phyloP scores from a whole-genome alignment of 441 rosid genomes.

The Raphanus hybrid region DNA sequence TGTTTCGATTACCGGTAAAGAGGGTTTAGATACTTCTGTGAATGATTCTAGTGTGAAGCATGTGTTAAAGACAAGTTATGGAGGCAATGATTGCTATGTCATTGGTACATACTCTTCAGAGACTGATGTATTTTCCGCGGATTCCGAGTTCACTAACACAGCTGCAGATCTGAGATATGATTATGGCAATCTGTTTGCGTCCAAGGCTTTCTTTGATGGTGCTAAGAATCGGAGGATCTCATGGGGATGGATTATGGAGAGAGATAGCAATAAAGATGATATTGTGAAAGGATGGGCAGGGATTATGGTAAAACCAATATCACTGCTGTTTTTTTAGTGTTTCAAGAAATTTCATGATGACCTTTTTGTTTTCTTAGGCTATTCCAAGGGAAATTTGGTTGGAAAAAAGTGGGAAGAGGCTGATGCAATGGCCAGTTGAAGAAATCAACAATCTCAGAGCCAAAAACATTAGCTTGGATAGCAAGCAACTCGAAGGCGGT shows the following conservation, averaged over 20 bases:
- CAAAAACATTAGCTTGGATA: conserved; percentile 16
- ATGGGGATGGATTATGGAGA: neutral
- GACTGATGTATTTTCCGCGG: neutral
- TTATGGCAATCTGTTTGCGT: neutral
- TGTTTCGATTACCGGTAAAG: conserved; percentile 19
- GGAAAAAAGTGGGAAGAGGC: conserved; percentile 38
- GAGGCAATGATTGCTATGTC: conserved; percentile 18
- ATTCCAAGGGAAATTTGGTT: conserved; percentile 37
- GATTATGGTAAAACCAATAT: neutral
- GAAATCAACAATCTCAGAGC: conserved; percentile 42
- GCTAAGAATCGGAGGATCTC: neutral
- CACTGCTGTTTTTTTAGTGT: neutral
- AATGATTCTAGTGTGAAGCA: conserved; percentile 42
- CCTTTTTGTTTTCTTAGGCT: neutral
- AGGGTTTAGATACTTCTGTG: conserved; percentile 53
- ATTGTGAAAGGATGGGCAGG: neutral
- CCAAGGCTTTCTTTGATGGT: neutral
- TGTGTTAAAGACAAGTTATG: conserved; percentile 57
- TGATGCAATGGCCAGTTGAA: conserved; percentile 47
- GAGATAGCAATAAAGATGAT: neutral
- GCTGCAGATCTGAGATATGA: neutral
- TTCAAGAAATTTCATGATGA: neutral
- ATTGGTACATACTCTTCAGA: neutral
- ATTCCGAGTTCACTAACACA: neutral
- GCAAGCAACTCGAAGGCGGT: conserved; percentile 25